phyloP scores from a whole-genome alignment of 2,329 filamentous ascomycete genomes.

The Aspergillus nomiae region DNA sequence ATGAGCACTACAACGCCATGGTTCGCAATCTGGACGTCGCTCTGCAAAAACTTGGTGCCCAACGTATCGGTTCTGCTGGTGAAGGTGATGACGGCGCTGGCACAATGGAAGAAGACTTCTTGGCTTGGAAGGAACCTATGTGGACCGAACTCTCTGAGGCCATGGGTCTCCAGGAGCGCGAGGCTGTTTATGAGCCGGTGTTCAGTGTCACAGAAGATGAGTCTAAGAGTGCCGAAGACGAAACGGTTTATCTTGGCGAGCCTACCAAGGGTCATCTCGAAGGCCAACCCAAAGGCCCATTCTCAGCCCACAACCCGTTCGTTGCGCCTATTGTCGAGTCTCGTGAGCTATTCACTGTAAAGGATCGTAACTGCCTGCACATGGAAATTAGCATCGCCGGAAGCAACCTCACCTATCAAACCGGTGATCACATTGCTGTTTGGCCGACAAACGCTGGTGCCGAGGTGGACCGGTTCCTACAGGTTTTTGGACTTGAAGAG shows the following conservation, averaged over 20 bases:
- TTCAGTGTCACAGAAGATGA: slow-evolving; percentile 80
- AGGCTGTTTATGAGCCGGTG: slow-evolving; percentile 91
- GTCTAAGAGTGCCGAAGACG: slow-evolving; percentile 70
- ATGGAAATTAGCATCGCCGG: slow-evolving; percentile 90
- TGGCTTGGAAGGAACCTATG: slow-evolving; percentile 99
- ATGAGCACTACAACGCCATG: slow-evolving; percentile 99
- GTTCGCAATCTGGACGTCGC: slow-evolving; percentile 86
- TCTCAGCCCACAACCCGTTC: slow-evolving; percentile 95
- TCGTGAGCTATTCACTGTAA: slow-evolving; percentile 84
- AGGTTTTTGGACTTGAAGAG: slow-evolving; percentile 71
- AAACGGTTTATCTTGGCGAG: slow-evolving; percentile 90
- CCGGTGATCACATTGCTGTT: slow-evolving; percentile 93
- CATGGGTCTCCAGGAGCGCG: slow-evolving; percentile 90
- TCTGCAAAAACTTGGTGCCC: slow-evolving; percentile 78
- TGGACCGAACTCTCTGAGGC: slow-evolving; percentile 81
- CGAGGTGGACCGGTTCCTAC: slow-evolving; percentile 88
- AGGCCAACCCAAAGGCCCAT: slow-evolving; percentile 79
- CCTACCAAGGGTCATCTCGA: slow-evolving; percentile 96
- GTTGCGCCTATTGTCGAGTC: slow-evolving; percentile 92
- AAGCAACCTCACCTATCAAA: slow-evolving; percentile 90
- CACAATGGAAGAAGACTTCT: slow-evolving; percentile 99
- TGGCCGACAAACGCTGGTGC: slow-evolving; percentile 95
- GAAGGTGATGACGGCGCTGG: slow-evolving; percentile 97
- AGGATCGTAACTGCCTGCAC: slow-evolving; percentile 92
- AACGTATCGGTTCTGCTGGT: slow-evolving; percentile 81